Evolutionary conservation across 1,284 basidiomycete genomes (phyloP), one percentile per base, ranked within the genome.

Genomic region (Afroboletus lepidellus): DNA sequence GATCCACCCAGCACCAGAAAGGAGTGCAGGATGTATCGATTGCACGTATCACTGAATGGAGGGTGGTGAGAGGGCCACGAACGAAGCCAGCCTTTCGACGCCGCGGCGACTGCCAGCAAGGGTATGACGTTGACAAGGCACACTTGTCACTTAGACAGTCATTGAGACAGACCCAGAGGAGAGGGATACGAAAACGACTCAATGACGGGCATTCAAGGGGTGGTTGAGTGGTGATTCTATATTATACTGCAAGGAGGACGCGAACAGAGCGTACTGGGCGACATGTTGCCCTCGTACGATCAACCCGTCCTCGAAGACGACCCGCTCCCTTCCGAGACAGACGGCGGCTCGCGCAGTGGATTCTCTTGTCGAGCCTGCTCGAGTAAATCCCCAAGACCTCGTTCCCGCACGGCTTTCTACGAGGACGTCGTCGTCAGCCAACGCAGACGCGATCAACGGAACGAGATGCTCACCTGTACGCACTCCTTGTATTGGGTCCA

Each of bases 401-500:
- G 91, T 21, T 87, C 83, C 54, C 83, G 84, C 32, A 97, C 87
- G 0, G 92, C 92, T 72, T 79, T 84, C 94, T 96, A 65, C 13
- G 29, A 47, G 29, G 18, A 41, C 30, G 34, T 36, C 33, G 7
- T 27, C 8, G 15, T 60, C n/a, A 62, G 37, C 4, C 15, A 39
- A 33, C n/a, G 13, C 27, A 15, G 8, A 7, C n/a, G 8, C 20
- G 30, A 24, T 9, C 11, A 2, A 4, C 5, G 21, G 32, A 20
- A 25, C 27, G 23, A 30, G 5, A 8, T 30, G 27, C 72, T 41
- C 54, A 87, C 87, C 74, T 87, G 85, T 18, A 97, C 80, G 68
- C 94, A 97, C 3, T 73, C 72, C 57, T 83, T 83, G 70, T 97
- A 97, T 57, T 79, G 78, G 33, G 77, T 71, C 88, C 93, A 97